phyloP scores from a whole-genome alignment of 305 asterid genomes.

The Solanum chacoense region DNA sequence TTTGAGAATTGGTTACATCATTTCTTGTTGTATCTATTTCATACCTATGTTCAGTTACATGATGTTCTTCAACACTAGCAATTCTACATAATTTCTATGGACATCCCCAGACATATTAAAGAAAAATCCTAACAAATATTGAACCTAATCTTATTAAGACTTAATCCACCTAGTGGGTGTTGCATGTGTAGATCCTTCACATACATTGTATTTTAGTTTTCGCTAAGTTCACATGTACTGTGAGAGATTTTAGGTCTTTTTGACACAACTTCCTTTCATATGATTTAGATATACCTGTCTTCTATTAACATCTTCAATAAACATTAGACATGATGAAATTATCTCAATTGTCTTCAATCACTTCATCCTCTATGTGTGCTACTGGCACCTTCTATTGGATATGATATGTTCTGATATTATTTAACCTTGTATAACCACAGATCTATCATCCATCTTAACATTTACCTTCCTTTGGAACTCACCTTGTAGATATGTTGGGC shows the following conservation, averaged over 20 bases:
- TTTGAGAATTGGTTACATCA: background rate
- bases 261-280: background rate
- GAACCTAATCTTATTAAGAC: background rate
- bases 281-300: background rate
- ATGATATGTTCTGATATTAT: background rate
- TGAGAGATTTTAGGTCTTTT: background rate
- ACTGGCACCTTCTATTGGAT: background rate
- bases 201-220: background rate
- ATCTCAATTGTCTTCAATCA: background rate
- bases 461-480: background rate
- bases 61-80: background rate
- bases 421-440: background rate
- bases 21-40: background rate
- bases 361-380: background rate
- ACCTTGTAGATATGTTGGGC: background rate
- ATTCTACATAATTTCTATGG: background rate
- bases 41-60: background rate
- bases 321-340: background rate
- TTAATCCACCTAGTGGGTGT: background rate
- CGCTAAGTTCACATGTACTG: background rate
- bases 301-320: background rate
- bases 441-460: background rate
- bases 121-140: background rate
- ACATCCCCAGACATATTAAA: background rate
- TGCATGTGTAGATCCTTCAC: background rate